Percentiles rank a stretch among this genome's conserved stretches.
phyloP scores from a whole-genome alignment of 2,329 filamentous ascomycete genomes.

The Penicillium sp. region DNA sequence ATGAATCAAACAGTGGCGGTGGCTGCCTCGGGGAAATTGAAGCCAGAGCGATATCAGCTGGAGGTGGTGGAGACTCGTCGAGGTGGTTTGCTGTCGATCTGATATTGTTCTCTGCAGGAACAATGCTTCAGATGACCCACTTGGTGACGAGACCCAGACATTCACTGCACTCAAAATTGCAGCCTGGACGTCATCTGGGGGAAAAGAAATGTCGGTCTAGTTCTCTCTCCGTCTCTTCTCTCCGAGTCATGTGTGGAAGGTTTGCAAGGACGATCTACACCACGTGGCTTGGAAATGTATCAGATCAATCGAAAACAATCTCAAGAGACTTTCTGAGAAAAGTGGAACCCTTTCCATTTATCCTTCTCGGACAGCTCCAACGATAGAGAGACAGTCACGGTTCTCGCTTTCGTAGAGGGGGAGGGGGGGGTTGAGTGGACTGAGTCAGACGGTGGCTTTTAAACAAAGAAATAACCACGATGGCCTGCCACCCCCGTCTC shows the following conservation, averaged over 20 bases:
- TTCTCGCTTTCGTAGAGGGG: no score
- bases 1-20: not conserved
- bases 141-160: not conserved
- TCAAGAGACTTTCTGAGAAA: not conserved
- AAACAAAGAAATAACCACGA: not conserved
- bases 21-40: not conserved
- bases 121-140: not conserved
- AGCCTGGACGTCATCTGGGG: no score
- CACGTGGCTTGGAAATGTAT: not conserved
- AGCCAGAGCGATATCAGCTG: not conserved
- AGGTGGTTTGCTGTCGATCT: slow-evolving; percentile 1
- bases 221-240: no score
- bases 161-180: no score
- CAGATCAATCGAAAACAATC: slow-evolving; percentile 1
- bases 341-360: not conserved
- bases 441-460: no score
- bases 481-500: not conserved
- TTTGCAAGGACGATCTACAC: not conserved
- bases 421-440: not conserved
- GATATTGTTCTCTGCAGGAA: slow-evolving; percentile 7
- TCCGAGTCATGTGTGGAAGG: no score
- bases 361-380: no score
- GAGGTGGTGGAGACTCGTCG: not conserved
- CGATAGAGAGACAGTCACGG: no score
- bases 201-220: no score